A percentile compares a stretch with the other conserved stretches of the same genome.
Conservation (phyloP, 768 basidiomycete species). For the Pleurotus platypus region DNA sequence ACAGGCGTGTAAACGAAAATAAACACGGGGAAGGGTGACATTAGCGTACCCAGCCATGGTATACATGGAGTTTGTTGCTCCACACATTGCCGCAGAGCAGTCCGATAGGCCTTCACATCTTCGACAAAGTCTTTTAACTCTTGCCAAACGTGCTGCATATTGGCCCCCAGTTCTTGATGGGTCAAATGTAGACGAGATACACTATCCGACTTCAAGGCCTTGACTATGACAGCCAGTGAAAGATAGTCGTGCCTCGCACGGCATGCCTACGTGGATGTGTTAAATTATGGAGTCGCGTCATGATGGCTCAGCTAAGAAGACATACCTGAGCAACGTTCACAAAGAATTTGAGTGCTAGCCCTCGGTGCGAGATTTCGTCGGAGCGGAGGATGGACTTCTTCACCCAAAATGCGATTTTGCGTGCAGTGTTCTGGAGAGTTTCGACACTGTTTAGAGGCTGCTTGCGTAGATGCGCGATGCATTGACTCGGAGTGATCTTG, state of each 20-base stretch:
- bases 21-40: not conserved
- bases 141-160: conserved; percentile 24
- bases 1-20: not conserved
- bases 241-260: conserved; percentile 39
- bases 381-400: conserved; percentile 37
- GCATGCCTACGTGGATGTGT: conserved; percentile 31
- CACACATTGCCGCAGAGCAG: conserved; percentile 22
- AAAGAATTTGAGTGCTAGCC: conserved; percentile 40
- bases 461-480: conserved; percentile 31
- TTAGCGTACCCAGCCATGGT: conserved; percentile 37
- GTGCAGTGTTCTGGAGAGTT: conserved; percentile 29
- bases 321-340: conserved; percentile 37
- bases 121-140: conserved; percentile 30
- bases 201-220: conserved; percentile 35
- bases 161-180: conserved; percentile 23
- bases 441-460: conserved; percentile 29
- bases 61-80: conserved; percentile 25
- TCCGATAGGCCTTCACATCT: conserved; percentile 35
- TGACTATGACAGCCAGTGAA: conserved; percentile 38
- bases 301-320: not conserved
- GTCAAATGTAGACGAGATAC: conserved; percentile 34
- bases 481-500: conserved; percentile 36
- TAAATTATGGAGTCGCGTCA: not conserved
- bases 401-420: conserved; percentile 36
- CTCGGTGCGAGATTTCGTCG: conserved; percentile 31